Evolutionary conservation across 2,329 filamentous ascomycete species (phyloP).

Genomic region (Penicillium sp.): DNA sequence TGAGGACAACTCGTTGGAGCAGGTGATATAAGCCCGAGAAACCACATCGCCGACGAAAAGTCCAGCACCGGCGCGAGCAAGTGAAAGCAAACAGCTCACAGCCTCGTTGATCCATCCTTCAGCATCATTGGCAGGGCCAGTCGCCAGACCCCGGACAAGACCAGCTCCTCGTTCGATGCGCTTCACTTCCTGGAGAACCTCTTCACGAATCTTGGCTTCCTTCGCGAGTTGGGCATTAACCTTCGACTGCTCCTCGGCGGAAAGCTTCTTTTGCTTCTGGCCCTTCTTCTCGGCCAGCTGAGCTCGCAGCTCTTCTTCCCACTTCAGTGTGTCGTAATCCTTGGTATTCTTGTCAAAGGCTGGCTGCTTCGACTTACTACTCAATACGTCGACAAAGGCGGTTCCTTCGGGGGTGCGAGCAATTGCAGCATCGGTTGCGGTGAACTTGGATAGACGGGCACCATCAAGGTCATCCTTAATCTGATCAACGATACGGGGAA

Average conservation of each 20-base stretch:
- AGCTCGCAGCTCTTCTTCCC: conserved; percentile 88
- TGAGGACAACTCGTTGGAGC: conserved; percentile 71
- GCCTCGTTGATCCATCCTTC: conserved; percentile 85
- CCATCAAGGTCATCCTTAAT: conserved; percentile 73
- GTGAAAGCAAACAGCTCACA: conserved; percentile 69
- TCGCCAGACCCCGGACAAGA: conserved; percentile 78
- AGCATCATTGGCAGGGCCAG: conserved; percentile 85
- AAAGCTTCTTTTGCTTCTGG: conserved; percentile 79
- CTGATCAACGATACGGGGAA: conserved; percentile 72
- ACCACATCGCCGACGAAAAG: conserved; percentile 79
- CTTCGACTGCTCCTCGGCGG: conserved; percentile 83
- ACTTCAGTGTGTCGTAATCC: conserved; percentile 94
- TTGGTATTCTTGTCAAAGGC: conserved; percentile 85
- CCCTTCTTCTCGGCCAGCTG: conserved; percentile 94
- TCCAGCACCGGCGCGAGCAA: conserved; percentile 74
- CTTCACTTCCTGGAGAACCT: conserved; percentile 69
- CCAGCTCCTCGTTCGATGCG: conserved; percentile 80
- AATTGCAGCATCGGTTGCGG: conserved; percentile 88
- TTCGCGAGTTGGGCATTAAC: conserved; percentile 89
- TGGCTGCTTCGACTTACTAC: conserved; percentile 71
- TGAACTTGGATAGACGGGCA: conserved; percentile 68
- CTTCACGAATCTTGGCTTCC: conserved; percentile 74
- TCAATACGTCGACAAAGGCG: conserved; percentile 85
- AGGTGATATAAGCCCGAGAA: conserved; percentile 75
- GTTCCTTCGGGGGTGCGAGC: conserved; percentile 88